These are phyloP conservation scores for Platanus orientalis DNA, from an alignment of 164 flowering plant genomes.

Conservation along the genomic window DNA sequence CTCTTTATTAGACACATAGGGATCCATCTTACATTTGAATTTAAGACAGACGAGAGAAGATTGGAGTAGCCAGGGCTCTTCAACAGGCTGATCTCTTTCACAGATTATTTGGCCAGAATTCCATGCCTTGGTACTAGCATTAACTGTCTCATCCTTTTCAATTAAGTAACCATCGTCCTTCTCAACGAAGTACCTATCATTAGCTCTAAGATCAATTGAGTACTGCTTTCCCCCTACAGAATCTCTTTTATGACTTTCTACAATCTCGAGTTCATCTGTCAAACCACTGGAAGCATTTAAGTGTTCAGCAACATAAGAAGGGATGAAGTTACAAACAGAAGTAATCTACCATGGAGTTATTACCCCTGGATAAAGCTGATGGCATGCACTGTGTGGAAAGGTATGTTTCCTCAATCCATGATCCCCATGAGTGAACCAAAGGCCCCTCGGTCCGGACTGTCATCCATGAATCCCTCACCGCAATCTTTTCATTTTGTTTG, in stretches of 20 bases:
- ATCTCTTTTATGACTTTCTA: slow-evolving; percentile 23
- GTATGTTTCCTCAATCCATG: slow-evolving; percentile 53
- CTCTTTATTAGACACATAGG: slow-evolving; percentile 12
- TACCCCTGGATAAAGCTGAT: slow-evolving; percentile 42
- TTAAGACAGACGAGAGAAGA: slow-evolving; percentile 24
- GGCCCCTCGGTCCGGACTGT: slow-evolving; percentile 23
- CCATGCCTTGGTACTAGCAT: slow-evolving; percentile 11
- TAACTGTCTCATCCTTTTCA: slow-evolving; percentile 14
- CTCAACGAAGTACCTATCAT: slow-evolving; percentile 16
- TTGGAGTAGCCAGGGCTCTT: slow-evolving; percentile 85
- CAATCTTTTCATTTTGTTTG: slow-evolving; percentile 27
- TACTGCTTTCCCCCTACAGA: slow-evolving; percentile 18
- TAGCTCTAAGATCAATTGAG: slow-evolving; percentile 15
- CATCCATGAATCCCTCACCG: slow-evolving; percentile 62
- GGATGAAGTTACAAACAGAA: slow-evolving; percentile 1
- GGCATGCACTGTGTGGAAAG: slow-evolving; percentile 12
- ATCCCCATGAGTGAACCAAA: slow-evolving; percentile 38
- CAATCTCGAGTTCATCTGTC: slow-evolving; percentile 56
- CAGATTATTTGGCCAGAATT: slow-evolving; percentile 18
- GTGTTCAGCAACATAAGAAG: slow-evolving; percentile 68
- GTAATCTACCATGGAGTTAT: background rate
- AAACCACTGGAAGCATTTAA: slow-evolving; percentile 85
- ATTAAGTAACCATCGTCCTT: slow-evolving; percentile 19
- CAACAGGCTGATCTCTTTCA: slow-evolving; percentile 53
- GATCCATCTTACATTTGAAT: slow-evolving; percentile 17